Conservation (phyloP, 2,329 filamentous ascomycete species). For the Apiospora marii region DNA sequence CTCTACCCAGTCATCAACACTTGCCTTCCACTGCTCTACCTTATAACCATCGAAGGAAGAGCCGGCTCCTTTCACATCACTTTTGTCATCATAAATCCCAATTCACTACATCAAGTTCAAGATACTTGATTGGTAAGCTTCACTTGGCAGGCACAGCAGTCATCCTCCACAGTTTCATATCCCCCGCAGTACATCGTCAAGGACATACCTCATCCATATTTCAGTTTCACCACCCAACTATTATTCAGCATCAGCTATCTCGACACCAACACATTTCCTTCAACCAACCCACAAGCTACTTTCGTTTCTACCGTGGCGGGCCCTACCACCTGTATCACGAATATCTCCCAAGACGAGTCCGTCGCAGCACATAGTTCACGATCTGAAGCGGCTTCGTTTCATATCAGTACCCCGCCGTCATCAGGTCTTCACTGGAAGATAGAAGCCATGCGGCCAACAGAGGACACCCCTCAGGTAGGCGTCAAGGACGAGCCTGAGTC, state of each 20-base stretch:
- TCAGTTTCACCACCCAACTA: neutral
- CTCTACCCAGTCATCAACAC: neutral
- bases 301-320: neutral
- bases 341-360: neutral
- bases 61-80: neutral
- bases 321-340: neutral
- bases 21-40: neutral
- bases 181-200: neutral
- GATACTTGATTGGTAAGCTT: neutral
- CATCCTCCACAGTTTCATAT: neutral
- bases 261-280: neutral
- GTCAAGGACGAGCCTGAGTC: neutral
- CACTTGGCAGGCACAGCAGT: neutral
- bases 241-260: neutral
- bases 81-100: neutral
- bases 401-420: neutral
- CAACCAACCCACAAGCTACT: neutral
- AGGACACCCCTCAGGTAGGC: neutral
- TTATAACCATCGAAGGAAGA: neutral
- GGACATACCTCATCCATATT: neutral
- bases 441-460: neutral
- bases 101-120: neutral
- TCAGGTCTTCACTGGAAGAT: no score
- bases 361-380: neutral
- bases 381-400: neutral